Evolutionary conservation across 1,139 yeast genomes (phyloP), one percentile per base, ranked within the genome.

Genomic region (Candida frijolesensis): DNA sequence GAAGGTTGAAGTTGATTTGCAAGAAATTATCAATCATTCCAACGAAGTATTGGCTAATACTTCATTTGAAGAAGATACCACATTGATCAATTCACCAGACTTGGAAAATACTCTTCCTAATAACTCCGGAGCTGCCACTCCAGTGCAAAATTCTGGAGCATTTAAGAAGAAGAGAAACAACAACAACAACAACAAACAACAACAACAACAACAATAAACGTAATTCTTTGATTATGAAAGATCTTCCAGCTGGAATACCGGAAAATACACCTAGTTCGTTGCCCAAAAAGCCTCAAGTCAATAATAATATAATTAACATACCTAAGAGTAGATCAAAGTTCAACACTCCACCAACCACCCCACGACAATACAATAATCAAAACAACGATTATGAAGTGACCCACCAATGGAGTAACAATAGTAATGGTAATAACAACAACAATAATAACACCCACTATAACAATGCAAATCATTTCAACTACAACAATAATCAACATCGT

Each of bases 11-110:
- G 57, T 74, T 25, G 73, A 74, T 51, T 57, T 76, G 43, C 73
- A 70, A 33, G 71, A 66, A 18, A 55, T 76, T 30, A 63, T 74
- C 52, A 58, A 54, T 40, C 76, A 74, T 40, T 62, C 76, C 2
- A 69, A 63, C 48, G 75, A 71, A 41, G 64, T 71, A 1, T 62
- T 73, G 44, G 60, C 64, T n/a, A 66, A 66, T 47, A 57, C 60
- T 25, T 67, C 72, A n/a, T 68, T 70, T 57, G 78, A 71, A 48
- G 77, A 71, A 27, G 57, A 52, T 22, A 64, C 67, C 4, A 67
- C 74, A 1, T 60, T 68, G 45, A 60, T 65, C 18, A 66, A 59
- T 42, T 63, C 71, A 12, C 70, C 71, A 1, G 71, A 68, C 41
- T 43, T 44, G 14, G 51, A 48, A 2, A 44, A 48, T n/a, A 14